These are phyloP conservation scores for Fraxinus pennsylvanica DNA, from an alignment of 257 asterid species.

Conservation along the genomic window DNA sequence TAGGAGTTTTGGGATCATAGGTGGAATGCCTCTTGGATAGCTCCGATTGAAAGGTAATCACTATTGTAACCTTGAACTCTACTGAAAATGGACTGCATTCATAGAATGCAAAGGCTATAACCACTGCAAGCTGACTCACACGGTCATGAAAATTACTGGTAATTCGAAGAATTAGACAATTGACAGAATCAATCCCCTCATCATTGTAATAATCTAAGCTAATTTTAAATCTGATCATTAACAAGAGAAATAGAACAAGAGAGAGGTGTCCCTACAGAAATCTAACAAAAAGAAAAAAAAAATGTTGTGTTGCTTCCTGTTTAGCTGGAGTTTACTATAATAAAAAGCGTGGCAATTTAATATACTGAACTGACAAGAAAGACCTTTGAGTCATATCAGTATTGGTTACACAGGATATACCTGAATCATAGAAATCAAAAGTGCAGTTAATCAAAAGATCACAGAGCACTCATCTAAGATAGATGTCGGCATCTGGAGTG, in stretches of 20 bases:
- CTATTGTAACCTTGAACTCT: slow-evolving; percentile 72
- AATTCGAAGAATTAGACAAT: not conserved
- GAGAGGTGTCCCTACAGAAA: not conserved
- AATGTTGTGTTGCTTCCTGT: too few relatives aligned
- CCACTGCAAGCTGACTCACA: slow-evolving; percentile 3
- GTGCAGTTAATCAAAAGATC: slow-evolving; percentile 11
- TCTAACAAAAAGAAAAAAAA: too few relatives aligned
- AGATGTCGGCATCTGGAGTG: not conserved
- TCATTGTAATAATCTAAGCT: not conserved
- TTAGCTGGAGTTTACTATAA: too few relatives aligned
- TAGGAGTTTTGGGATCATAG: slow-evolving; percentile 50
- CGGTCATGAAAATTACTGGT: slow-evolving; percentile 7
- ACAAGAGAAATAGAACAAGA: not conserved
- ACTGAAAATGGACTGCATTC: slow-evolving; percentile 72
- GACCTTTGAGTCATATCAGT: too few relatives aligned
- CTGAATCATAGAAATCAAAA: slow-evolving; percentile 4
- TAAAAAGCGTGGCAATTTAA: too few relatives aligned
- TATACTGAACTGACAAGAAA: too few relatives aligned
- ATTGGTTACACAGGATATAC: too few relatives aligned
- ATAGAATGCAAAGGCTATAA: slow-evolving; percentile 15
- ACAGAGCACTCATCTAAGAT: not conserved
- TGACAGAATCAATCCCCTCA: not conserved
- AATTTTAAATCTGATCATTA: not conserved
- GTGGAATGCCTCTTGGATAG: slow-evolving; percentile 47
- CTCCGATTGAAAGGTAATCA: slow-evolving; percentile 61